A percentile compares a stretch with the other conserved stretches of the same genome.
Evolutionary conservation across 257 asterid species (phyloP).

Genomic region (Lavandula angustifolia): DNA sequence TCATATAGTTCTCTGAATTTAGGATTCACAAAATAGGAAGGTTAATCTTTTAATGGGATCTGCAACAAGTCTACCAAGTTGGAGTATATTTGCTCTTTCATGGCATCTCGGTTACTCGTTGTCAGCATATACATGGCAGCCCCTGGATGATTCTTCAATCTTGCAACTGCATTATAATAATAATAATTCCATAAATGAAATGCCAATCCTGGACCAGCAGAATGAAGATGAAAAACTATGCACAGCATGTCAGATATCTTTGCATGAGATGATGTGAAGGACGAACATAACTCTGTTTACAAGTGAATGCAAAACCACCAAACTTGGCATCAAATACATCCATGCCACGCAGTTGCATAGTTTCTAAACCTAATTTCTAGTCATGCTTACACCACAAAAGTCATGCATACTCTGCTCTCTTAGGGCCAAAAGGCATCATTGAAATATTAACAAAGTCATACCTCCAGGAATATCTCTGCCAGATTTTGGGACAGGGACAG

Average conservation of each 20-base stretch:
- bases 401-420: too few relatives aligned
- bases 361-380: too few relatives aligned
- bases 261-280: slow-evolving; percentile 3
- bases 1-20: too few relatives aligned
- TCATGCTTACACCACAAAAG: too few relatives aligned
- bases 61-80: slow-evolving; percentile 48
- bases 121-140: slow-evolving; percentile 55
- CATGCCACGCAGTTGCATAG: too few relatives aligned
- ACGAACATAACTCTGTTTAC: background rate
- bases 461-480: slow-evolving; percentile 93
- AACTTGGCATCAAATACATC: too few relatives aligned
- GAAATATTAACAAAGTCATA: slow-evolving; percentile 27
- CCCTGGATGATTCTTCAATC: slow-evolving; percentile 72
- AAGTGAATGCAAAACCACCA: background rate
- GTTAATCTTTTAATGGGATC: slow-evolving; percentile 23
- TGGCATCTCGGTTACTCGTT: slow-evolving; percentile 65
- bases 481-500: slow-evolving; percentile 70
- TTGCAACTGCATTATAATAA: slow-evolving; percentile 64
- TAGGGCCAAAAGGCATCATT: too few relatives aligned
- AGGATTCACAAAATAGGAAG: background rate
- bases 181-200: slow-evolving; percentile 13
- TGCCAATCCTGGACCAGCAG: background rate
- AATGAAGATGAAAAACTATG: background rate
- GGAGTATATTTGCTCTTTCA: slow-evolving; percentile 61
- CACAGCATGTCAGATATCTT: background rate